Evolutionary conservation across 768 basidiomycete species (phyloP), one percentile per base, ranked within the genome.

Genomic region (Mycena galopus): DNA sequence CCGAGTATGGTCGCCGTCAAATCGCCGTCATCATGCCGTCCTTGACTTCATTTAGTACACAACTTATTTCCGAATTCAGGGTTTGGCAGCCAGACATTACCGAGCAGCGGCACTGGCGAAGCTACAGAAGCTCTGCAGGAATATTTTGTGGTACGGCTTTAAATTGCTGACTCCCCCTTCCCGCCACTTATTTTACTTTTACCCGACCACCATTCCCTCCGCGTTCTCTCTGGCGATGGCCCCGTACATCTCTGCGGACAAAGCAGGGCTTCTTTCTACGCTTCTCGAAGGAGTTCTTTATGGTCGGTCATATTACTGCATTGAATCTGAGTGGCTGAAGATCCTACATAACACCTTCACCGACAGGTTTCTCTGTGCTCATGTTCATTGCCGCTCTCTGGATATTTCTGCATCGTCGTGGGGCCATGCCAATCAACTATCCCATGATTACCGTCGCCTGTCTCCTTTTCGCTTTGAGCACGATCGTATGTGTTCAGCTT

Each of bases 331-430:
- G 19, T 9, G n/a, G 6, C 47, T 42, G 42, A 19, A 50, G 7
- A 23, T 50, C 47, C 47, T 23, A 19, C 2, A 17, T n/a, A 25
- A 16, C 21, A 44, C 23, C 2, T 4, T 58, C 4, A 29, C n/a
- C 56, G 9, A 19, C 50, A 84, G 83, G 83, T 0, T 81, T 82
- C 65, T 84, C 82, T 4, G 37, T 82, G 42, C 61, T 83, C 35
- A 83, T 84, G 83, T 84, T 82, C 68, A 75, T 77, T 3, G 76
- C 74, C 2, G 79, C 81, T 1, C 37, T 84, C 10, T 81, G 79
- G 76, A 77, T 67, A 0, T 30, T 84, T 25, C 47, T 69, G 10
- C 59, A 51, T 32, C 61, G 65, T 14, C 70, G 33, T 11, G 32
- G 65, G 11, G 50, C 56, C 3, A 25, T 29, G 16, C 33, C 29